These are phyloP conservation scores for Yamadazyma kitorensis DNA, from an alignment of 805 yeast species.

Conservation along the genomic window DNA sequence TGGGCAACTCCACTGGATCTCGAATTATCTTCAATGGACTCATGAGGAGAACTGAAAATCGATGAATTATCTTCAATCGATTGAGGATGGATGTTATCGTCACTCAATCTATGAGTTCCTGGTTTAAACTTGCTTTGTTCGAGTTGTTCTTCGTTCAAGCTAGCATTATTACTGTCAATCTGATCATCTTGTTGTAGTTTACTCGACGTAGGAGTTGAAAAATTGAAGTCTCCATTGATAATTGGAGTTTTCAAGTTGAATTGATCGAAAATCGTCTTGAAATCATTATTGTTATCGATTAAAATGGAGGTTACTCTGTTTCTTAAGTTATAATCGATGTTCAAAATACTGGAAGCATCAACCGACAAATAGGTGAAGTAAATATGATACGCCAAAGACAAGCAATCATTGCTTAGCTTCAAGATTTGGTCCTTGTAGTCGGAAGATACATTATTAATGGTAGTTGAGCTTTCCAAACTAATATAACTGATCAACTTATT, in stretches of 20 bases:
- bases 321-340: conserved; percentile 57
- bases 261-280: neutral
- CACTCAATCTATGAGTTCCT: no score
- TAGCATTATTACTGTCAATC: no score
- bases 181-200: no score
- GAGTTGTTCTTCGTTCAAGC: no score
- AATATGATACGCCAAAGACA: conserved; percentile 60
- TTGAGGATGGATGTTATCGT: no score
- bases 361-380: conserved; percentile 62
- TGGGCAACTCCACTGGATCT: no score
- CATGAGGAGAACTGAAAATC: neutral
- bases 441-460: neutral
- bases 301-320: conserved; percentile 35
- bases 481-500: conserved; percentile 9
- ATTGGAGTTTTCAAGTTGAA: conserved; percentile 13
- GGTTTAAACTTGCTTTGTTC: no score
- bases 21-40: no score
- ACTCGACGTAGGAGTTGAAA: no score
- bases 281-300: conserved; percentile 7
- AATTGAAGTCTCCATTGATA: neutral
- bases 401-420: conserved; percentile 48
- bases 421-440: conserved; percentile 4
- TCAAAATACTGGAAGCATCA: conserved; percentile 68
- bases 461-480: conserved; percentile 1
- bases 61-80: conserved; percentile 1